These are phyloP conservation scores for Suillus tomentosus DNA, from an alignment of 768 basidiomycete genomes.

Conservation along the genomic window DNA sequence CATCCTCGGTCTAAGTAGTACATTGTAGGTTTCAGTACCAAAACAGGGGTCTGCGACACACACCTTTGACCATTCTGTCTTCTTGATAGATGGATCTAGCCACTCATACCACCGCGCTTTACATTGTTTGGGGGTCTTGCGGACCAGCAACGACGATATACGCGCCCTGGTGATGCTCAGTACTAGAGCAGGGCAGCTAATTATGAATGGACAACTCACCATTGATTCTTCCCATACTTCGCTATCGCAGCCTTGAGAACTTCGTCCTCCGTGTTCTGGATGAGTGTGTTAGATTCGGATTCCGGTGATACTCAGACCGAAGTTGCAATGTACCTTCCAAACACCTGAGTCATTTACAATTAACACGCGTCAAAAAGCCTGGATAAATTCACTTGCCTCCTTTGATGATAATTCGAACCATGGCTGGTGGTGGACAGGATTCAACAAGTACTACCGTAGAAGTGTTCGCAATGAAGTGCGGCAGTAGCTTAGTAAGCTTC, in stretches of 20 bases:
- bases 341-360: slow-evolving; percentile 48
- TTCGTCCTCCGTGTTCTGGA: slow-evolving; percentile 93
- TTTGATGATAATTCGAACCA: slow-evolving; percentile 93
- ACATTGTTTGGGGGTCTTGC: slow-evolving; percentile 99
- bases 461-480: background rate
- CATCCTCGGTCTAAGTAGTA: slow-evolving; percentile 82
- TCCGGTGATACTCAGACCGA: background rate
- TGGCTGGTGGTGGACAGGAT: slow-evolving; percentile 28
- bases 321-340: slow-evolving; percentile 64
- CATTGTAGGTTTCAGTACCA: background rate
- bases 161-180: slow-evolving; percentile 67
- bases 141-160: slow-evolving; percentile 94
- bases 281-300: slow-evolving; percentile 15
- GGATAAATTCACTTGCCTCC: slow-evolving; percentile 56
- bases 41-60: slow-evolving; percentile 19
- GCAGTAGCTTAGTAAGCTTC: slow-evolving; percentile 4
- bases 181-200: slow-evolving; percentile 3
- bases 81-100: slow-evolving; percentile 99
- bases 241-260: slow-evolving; percentile 98
- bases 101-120: slow-evolving; percentile 99
- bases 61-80: slow-evolving; percentile 99
- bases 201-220: slow-evolving; percentile 44
- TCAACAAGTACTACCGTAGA: background rate
- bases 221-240: slow-evolving; percentile 97
- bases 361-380: background rate